Evolutionary conservation across 2,329 filamentous ascomycete species (phyloP), one percentile per base, ranked within the genome.

Genomic region (Cordyceps cateniannulata): DNA sequence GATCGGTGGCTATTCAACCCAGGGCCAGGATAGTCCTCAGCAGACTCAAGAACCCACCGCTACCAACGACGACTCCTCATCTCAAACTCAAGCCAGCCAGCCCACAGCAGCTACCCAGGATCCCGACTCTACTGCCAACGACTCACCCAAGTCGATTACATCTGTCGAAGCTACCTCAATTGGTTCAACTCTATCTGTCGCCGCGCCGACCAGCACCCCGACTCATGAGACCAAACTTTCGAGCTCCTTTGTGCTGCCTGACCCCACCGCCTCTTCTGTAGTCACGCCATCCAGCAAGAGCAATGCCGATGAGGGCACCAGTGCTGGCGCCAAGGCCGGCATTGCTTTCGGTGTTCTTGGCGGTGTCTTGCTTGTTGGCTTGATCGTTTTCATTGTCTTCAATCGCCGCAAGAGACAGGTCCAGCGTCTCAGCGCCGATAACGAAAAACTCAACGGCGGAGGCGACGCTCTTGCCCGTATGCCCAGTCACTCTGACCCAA

Each of bases 281-380:
- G 18, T 22, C 20, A 32, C 51, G 20, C 57, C 63, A 14, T 38
- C 49, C 6, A 20, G 6, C 29, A 40, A 52, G 48, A 35, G 35
- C 38, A n/a, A 38, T 14, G n/a, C 25, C 7, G 54, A 62, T 10
- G 53, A 65, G 16, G 68, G 70, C 8, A 67, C 65, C 40, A 72
- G 67, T 52, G 63, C 73, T 9, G 81, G 76, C 32, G 71, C 76
- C 47, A 95, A 91, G 74, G 93, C 91, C 48, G 95, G 95, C 63
- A 83, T 97, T 63, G 91, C 88, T 6, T 86, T 97, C 70, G 93
- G 92, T 69, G 85, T 96, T 52, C 75, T 97, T 35, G 79, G 88
- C 7, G 84, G 84, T 53, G 67, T 96, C 27, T 83, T 87, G 35
- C 73, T 87, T 2, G 71, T 95, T 27, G 84, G 85, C 32, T 77